Conservation (phyloP, 1,139 yeast genomes). For the Taphrina sp. region DNA sequence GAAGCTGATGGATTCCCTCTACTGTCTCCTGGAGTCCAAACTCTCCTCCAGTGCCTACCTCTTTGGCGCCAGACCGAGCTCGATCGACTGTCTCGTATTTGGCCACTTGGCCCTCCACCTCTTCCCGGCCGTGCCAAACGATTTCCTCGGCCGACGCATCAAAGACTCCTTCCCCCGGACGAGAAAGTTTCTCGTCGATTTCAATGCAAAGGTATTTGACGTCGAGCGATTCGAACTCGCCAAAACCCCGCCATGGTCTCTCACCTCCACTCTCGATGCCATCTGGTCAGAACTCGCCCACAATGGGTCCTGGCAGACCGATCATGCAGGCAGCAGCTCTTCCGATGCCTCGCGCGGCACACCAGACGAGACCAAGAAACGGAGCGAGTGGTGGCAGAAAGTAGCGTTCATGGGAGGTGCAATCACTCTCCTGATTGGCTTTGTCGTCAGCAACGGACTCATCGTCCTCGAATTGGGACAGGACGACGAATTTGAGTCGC, state of each 20-base stretch:
- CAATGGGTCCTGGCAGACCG: background rate
- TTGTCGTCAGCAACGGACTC: slow-evolving; percentile 2
- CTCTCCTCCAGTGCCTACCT: slow-evolving; percentile 21
- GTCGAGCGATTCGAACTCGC: background rate
- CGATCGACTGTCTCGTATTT: slow-evolving; percentile 32
- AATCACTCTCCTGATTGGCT: slow-evolving; percentile 9
- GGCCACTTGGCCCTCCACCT: slow-evolving; percentile 29
- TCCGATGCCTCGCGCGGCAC: too few relatives aligned
- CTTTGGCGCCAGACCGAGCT: slow-evolving; percentile 27
- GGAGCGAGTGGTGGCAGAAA: slow-evolving; percentile 15
- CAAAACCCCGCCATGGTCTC: background rate
- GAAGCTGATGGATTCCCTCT: slow-evolving; percentile 7
- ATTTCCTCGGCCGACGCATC: slow-evolving; percentile 28
- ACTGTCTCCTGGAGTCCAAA: slow-evolving; percentile 6
- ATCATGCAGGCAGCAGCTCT: too few relatives aligned
- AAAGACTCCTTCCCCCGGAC: slow-evolving; percentile 20
- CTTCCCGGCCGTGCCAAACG: slow-evolving; percentile 39
- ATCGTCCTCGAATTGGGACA: slow-evolving; percentile 15
- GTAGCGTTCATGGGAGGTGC: slow-evolving; percentile 6
- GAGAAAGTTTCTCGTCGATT: slow-evolving; percentile 14
- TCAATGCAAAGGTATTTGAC: slow-evolving; percentile 3
- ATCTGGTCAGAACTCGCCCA: background rate
- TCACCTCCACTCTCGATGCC: background rate
- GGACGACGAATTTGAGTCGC: background rate
- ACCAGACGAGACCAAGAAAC: background rate